Evolutionary conservation across 306 rosid species (phyloP).

Genomic region (Acacia melanoxylon): DNA sequence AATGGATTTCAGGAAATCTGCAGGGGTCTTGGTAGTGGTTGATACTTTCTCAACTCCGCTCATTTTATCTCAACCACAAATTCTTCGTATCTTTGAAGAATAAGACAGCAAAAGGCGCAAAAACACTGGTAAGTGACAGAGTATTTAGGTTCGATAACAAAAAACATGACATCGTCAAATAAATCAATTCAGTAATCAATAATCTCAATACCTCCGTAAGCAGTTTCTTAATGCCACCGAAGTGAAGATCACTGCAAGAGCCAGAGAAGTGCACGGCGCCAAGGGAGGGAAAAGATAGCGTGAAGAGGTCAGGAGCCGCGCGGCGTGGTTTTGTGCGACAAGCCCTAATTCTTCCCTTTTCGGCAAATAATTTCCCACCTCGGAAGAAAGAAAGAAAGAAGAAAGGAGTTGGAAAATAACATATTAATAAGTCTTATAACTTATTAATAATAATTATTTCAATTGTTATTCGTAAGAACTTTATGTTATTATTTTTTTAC

Average conservation of each 20-base stretch:
- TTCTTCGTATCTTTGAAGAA: background rate
- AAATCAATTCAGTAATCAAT: background rate
- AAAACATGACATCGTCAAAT: background rate
- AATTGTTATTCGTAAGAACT: too few species aligned
- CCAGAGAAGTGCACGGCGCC: background rate
- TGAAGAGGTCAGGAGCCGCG: background rate
- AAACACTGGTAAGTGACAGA: background rate
- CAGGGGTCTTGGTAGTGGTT: conserved; percentile 78
- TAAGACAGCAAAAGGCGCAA: background rate
- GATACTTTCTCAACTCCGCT: conserved; percentile 68
- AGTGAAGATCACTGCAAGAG: background rate
- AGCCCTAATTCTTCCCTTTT: background rate
- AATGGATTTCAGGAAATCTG: conserved; percentile 89
- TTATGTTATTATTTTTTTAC: too few species aligned
- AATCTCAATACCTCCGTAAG: background rate
- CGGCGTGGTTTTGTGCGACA: background rate
- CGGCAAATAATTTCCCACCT: background rate
- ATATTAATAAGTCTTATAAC: too few species aligned
- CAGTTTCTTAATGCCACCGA: background rate
- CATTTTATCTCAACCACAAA: conserved; percentile 28
- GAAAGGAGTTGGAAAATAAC: too few species aligned
- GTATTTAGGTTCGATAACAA: background rate
- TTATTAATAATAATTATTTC: too few species aligned
- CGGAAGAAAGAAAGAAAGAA: too few species aligned
- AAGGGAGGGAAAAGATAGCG: background rate